Evolutionary conservation across 371 early-diverging fungal genomes (phyloP), one percentile per base, ranked within the genome.

Genomic region (Massospora cicadina): DNA sequence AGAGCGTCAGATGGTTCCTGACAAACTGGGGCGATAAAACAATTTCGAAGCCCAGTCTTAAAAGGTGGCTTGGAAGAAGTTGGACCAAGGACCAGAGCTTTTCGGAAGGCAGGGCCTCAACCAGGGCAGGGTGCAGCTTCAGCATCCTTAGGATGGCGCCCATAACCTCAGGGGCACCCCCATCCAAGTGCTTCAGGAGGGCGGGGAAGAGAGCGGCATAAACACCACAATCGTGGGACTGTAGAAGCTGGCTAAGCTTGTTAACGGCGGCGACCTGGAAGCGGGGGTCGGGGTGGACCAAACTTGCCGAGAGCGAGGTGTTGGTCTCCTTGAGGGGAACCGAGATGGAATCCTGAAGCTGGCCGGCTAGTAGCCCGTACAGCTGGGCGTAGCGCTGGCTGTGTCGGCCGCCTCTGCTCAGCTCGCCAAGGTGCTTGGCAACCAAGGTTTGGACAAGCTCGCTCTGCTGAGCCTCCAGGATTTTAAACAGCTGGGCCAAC

Each of bases 321-420:
- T 80, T 81, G 33, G 82, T 76, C 59, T 85, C 84, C 67, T 75
- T 71, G 27, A 87, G 68, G 7, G 85, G 71, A 65, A 57, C 24
- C 7, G 28, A 31, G 30, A 30, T 25, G 43, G 55, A 61, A 56
- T 24, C 28, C 33, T 58, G 70, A 77, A 57, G 75, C 76, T 66
- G 72, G 75, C 65, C 68, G 56, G 21, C 53, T 71, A 72, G 77
- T 66, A 23, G 85, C 91, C 66, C 93, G 93, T 93, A 77, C 82
- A 68, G 80, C 76, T 57, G 97, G 95, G 57, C 86, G 84, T 63
- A 88, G 88, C 12, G 90, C 91, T 17, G 96, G 96, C 24, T 84
- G 91, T 0, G 84, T 96, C 33, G 95, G 95, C 73, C 92, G 91
- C 72, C 43, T 43, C 17, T 43, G 17, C 43, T 43, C 17, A 43